Evolutionary conservation across 176 grass and related monocot genomes (phyloP).

Genomic region (Zea luxurians): DNA sequence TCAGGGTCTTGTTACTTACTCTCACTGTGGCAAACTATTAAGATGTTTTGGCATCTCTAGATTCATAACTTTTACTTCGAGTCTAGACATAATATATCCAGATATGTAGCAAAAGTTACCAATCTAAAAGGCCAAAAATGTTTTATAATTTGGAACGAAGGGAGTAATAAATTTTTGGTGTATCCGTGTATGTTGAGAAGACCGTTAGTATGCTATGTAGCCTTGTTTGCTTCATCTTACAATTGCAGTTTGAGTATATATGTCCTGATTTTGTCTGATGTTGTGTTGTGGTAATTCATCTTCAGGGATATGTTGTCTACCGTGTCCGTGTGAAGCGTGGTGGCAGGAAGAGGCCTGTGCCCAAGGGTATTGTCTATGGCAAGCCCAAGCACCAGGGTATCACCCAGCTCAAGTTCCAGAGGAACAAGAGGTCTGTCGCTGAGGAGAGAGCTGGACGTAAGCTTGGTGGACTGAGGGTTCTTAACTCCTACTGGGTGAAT

Average conservation of each 20-base stretch:
- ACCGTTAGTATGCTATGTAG: not conserved
- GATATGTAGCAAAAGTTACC: too few relatives aligned
- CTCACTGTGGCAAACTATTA: too few relatives aligned
- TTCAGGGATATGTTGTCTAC: slow-evolving; percentile 65
- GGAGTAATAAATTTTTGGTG: not conserved
- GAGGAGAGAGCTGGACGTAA: slow-evolving; percentile 85
- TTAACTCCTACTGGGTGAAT: slow-evolving; percentile 95
- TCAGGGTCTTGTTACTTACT: too few relatives aligned
- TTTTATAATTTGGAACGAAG: too few relatives aligned
- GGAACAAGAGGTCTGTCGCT: slow-evolving; percentile 91
- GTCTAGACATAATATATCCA: too few relatives aligned
- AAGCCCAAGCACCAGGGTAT: slow-evolving; percentile 95
- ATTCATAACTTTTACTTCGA: too few relatives aligned
- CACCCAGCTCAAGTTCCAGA: slow-evolving; percentile 92
- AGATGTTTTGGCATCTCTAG: too few relatives aligned
- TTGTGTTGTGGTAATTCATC: not conserved
- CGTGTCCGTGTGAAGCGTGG: slow-evolving; percentile 66
- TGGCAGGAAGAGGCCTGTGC: slow-evolving; percentile 87
- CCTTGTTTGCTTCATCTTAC: not conserved
- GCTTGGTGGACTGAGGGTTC: slow-evolving; percentile 77
- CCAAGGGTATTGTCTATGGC: slow-evolving; percentile 86
- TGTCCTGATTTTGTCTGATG: not conserved
- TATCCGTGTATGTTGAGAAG: not conserved
- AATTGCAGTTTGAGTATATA: not conserved
- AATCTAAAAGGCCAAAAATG: too few relatives aligned